Evolutionary conservation across 441 rosid genomes (phyloP), one percentile per base, ranked within the genome.

Genomic region (Arabidopsis lyrata): DNA sequence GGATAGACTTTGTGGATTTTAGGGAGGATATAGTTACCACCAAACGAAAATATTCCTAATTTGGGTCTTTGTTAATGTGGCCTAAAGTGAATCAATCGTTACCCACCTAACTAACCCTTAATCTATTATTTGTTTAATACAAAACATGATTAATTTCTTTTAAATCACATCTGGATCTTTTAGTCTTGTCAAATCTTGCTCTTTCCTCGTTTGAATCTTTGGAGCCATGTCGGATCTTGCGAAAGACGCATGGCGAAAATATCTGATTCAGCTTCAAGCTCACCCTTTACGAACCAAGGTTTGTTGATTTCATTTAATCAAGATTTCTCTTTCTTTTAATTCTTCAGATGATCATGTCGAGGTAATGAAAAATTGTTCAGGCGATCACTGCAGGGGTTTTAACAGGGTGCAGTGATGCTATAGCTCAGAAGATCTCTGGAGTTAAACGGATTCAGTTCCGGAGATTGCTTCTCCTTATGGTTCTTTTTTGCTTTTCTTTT

Each of bases 371-470:
- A 20, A 0, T 54, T 29, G 0, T 67, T 56, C 77, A 91, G 98
- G 97, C 97, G 48, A 80, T 91, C 62, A 93, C 96, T 2, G 74
- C 97, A 61, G 93, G 95, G 36, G 80, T 88, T 20, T 81, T 93
- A 47, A 90, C 90, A 66, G 97, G 97, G 27, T 81, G 77, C 20
- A 90, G 95, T 75, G 96, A 90, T 78, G 77, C 82, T 5, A 73
- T 91, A 66, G 98, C 98, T 61, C 97, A 91, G 66, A 93, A 89
- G 84, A 86, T 93, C 75, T 81, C 90, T 63, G 98, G 97, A 78
- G 66, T 82, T 77, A 88, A 90, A 77, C 79, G 53, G 81, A 82
- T 91, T 81, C 97, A 93, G 68, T 47, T 91, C 32, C 83, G 86
- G 64, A 85, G 97, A 76, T 47, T 89, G 75, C 77, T 93, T 66